phyloP scores from a whole-genome alignment of 1,284 basidiomycete genomes.

The Moniliella sp. region DNA sequence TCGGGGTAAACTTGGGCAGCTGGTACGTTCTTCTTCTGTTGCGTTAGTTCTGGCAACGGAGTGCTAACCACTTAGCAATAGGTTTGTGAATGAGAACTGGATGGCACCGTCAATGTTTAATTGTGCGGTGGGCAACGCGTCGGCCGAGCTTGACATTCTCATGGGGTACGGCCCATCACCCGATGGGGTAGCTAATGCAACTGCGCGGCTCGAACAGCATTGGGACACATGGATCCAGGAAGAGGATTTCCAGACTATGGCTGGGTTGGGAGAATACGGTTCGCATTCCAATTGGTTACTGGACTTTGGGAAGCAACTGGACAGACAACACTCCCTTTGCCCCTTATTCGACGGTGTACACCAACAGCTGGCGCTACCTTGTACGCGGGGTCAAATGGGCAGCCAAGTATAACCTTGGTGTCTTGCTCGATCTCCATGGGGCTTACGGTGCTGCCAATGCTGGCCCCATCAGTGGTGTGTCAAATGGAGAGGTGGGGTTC shows the following conservation, averaged over 20 bases:
- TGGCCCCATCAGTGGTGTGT: constrained; percentile 52
- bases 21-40: constrained; percentile 5
- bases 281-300: constrained; percentile 34
- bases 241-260: constrained; percentile 34
- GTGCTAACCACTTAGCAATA: constrained; percentile 12
- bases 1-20: constrained; percentile 18
- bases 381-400: constrained; percentile 50
- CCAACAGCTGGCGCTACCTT: constrained; percentile 43
- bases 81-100: constrained; percentile 59
- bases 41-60: neutral
- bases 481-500: constrained; percentile 43
- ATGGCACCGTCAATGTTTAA: constrained; percentile 51
- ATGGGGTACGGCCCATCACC: constrained; percentile 41
- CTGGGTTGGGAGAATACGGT: constrained; percentile 32
- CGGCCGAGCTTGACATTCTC: constrained; percentile 38
- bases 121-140: constrained; percentile 43
- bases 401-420: constrained; percentile 45
- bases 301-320: constrained; percentile 34
- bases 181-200: constrained; percentile 37
- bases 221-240: constrained; percentile 40
- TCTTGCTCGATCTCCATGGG: constrained; percentile 55
- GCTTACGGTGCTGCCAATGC: constrained; percentile 46
- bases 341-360: constrained; percentile 44
- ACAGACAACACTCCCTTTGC: constrained; percentile 43
- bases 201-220: constrained; percentile 44